These are phyloP conservation scores for Hansenula sp. DNA, from an alignment of 1,139 yeast genomes.

Conservation along the genomic window DNA sequence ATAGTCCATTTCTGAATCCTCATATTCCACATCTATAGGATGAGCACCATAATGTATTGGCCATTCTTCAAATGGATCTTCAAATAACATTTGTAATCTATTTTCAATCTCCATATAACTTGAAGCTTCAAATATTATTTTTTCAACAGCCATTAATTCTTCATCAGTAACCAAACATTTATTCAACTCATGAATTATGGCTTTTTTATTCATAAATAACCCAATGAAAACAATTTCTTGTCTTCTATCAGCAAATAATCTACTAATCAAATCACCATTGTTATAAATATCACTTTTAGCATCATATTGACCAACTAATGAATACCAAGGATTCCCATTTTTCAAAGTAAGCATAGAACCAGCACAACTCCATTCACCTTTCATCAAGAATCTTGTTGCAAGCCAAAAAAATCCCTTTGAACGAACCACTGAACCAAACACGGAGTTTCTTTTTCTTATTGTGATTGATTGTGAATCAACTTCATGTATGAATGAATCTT, in stretches of 20 bases:
- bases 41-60: neutral
- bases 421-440: conserved; percentile 34
- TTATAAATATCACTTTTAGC: conserved; percentile 35
- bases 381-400: conserved; percentile 36
- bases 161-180: conserved; percentile 34
- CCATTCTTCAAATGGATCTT: conserved; percentile 35
- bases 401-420: conserved; percentile 45
- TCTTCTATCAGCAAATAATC: conserved; percentile 35
- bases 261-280: conserved; percentile 9
- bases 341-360: conserved; percentile 39
- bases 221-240: conserved; percentile 44
- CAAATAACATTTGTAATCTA: conserved; percentile 27
- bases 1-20: neutral
- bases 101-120: conserved; percentile 30
- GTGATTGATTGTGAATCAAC: conserved; percentile 17
- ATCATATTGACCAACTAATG: conserved; percentile 31
- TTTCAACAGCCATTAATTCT: conserved; percentile 28
- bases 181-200: conserved; percentile 28
- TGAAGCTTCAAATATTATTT: conserved; percentile 22
- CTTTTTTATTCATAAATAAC: conserved; percentile 27
- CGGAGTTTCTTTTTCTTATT: conserved; percentile 32
- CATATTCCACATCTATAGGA: neutral
- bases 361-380: conserved; percentile 46
- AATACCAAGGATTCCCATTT: conserved; percentile 44
- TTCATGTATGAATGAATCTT: conserved; percentile 23